Evolutionary conservation across 1,284 basidiomycete species (phyloP), one percentile per base, ranked within the genome.

Genomic region (Apiotrichum akiyoshidainum): DNA sequence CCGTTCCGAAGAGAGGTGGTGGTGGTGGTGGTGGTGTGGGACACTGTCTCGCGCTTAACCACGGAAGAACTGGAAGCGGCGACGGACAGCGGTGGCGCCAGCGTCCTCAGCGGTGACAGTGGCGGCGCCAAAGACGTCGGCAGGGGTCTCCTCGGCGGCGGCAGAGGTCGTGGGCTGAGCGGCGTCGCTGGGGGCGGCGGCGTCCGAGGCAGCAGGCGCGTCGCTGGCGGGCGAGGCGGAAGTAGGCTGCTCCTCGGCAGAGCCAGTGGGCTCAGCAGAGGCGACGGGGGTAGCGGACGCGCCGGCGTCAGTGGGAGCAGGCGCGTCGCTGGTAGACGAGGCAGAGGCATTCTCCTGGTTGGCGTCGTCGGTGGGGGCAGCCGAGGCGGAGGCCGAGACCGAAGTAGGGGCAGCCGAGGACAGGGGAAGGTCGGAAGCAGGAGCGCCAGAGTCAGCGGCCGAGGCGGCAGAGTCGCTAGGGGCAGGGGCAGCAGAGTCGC

Each of bases 1-100:
- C 42, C 42, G 42, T 46, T 46, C 46, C 33, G n/a, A 48, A n/a
- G 19, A 48, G 17, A 35, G 33, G 11, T 14, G 33, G 31, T 17
- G 45, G 17, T 45, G 19, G 45, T 46, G 22, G n/a, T 14, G 41
- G 13, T 33, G 26, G 14, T 19, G 21, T 31, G 31, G 8, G 12
- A 10, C 6, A 39, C 19, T 21, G 26, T 46, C 10, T 48, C 26
- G 17, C 10, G 50, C 37, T 52, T 61, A 61, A 33, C 52, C 59
- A 34, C 59, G 59, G 52, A 52, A 61, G 55, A 57, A 44, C 26
- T 31, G 26, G 35, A 41, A 51, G 48, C 42, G 53, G 49, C 59
- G 59, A 40, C 59, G 59, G 46, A 41, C 33, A 35, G 50, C 46
- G 31, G 11, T 48, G 33, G 40, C 11, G 37, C 40, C 42, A 8